Evolutionary conservation across 495 filamentous ascomycete genomes (phyloP), one percentile per base, ranked within the genome.

Genomic region (Xylaria acuta): DNA sequence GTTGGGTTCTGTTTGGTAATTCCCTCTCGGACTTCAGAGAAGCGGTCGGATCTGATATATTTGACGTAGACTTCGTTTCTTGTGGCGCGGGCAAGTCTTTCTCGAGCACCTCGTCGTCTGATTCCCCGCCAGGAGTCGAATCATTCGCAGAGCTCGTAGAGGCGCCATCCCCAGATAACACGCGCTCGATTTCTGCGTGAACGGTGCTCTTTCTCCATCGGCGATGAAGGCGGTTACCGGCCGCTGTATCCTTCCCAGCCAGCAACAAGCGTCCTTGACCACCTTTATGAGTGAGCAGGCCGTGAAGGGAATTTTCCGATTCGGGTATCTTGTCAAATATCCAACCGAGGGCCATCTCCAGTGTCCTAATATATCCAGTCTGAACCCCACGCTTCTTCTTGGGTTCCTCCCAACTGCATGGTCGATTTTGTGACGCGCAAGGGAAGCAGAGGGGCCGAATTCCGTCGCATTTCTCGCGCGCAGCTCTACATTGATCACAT

Each of bases 311-410:
- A 4, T 76, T 75, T 67, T 82, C 80, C 30, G 72, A 75, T 36
- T 68, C 77, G 18, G 79, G 69, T 8, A 76, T 68, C 43, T 75
- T 75, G 68, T 82, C 80, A 11, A 82, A 78, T 12, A 82, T 68
- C 75, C 73, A 76, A 67, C 80, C 84, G 60, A 86, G 72, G 66
- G 77, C 59, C 81, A 81, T 81, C 76, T 92, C 90, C 27, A 92
- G 79, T 6, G 86, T 86, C 45, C 88, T 82, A 1, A 92, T 89
- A 76, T 91, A 92, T 51, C 90, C 90, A 43, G 88, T 86, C 53
- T 88, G 88, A 30, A 92, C 83, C 1, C 90, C 92, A 58, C 92
- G 87, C 78, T 93, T 94, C 80, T 92, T 93, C 34, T 91, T 88
- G 72, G 87, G 88, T 30, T 89, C 85, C 67, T 90, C 86, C 79